Conservation (phyloP, 208 protist genomes). For the Plasmodiophora brassicae region DNA sequence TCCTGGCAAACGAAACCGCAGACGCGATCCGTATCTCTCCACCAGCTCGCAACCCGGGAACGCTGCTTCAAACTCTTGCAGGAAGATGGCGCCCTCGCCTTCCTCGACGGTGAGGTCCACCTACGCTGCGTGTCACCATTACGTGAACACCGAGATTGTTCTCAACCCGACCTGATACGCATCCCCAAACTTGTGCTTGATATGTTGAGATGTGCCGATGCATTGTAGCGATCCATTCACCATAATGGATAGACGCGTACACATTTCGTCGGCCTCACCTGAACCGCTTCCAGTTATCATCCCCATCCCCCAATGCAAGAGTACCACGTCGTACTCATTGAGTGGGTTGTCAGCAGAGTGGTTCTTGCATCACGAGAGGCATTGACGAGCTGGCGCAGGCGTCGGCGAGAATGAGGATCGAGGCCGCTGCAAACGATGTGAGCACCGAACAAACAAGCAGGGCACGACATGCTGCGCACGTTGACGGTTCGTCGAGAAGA, state of each 20-base stretch:
- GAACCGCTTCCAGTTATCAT: neutral
- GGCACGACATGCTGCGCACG: neutral
- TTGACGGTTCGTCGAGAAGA: conserved; percentile 5
- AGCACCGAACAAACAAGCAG: neutral
- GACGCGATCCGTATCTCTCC: neutral
- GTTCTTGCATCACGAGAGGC: neutral
- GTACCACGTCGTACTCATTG: neutral
- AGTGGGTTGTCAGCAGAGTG: neutral
- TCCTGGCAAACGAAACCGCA: neutral
- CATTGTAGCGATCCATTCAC: neutral
- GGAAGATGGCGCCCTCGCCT: neutral
- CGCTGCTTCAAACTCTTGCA: neutral
- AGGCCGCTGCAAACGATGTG: neutral
- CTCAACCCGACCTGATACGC: neutral
- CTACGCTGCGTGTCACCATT: neutral
- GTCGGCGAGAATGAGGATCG: neutral
- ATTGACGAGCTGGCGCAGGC: neutral
- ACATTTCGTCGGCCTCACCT: neutral
- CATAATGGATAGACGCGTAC: neutral
- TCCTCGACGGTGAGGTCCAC: neutral
- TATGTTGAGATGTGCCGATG: neutral
- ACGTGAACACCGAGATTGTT: neutral
- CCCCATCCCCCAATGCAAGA: neutral
- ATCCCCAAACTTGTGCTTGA: neutral
- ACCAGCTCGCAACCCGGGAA: neutral